phyloP scores from a whole-genome alignment of 352 stramenopile genomes.

The Phytophthora pini region DNA sequence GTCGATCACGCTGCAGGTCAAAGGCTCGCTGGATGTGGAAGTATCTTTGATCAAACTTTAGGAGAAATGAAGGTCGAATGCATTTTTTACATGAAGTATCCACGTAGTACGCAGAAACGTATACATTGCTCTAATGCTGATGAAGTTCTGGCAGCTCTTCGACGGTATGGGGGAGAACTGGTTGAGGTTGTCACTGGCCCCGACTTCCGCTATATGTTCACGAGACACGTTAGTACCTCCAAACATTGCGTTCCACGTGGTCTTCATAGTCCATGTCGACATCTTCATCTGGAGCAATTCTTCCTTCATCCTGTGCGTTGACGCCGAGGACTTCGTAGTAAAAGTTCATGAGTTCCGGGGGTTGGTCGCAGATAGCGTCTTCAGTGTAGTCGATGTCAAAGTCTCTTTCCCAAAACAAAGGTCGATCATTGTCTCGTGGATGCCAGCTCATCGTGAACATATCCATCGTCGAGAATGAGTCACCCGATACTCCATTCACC shows the following conservation, averaged over 20 bases:
- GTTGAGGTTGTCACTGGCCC: too few relatives aligned
- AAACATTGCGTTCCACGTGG: neutral
- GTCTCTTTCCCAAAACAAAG: constrained; percentile 7
- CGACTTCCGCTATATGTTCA: too few relatives aligned
- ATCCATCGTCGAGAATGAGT: constrained; percentile 21
- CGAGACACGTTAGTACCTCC: neutral
- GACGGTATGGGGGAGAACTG: too few relatives aligned
- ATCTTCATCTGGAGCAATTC: neutral
- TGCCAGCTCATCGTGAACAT: constrained; percentile 17
- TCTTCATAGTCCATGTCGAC: constrained; percentile 1
- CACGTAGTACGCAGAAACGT: too few relatives aligned
- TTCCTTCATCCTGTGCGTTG: constrained; percentile 6
- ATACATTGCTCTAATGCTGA: too few relatives aligned
- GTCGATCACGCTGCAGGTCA: constrained; percentile 58
- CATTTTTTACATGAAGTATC: too few relatives aligned
- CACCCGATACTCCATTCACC: constrained; percentile 2
- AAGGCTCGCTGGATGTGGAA: constrained; percentile 36
- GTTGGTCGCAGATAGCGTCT: neutral
- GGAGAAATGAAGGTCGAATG: neutral
- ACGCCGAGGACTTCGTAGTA: constrained; percentile 17
- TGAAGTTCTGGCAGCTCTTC: too few relatives aligned
- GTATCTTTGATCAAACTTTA: constrained; percentile 18
- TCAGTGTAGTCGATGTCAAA: constrained; percentile 9
- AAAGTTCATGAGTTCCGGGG: constrained; percentile 8
- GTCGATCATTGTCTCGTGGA: constrained; percentile 5